Conservation (phyloP, 2,329 filamentous ascomycete genomes). For the Microascus cirrosus region DNA sequence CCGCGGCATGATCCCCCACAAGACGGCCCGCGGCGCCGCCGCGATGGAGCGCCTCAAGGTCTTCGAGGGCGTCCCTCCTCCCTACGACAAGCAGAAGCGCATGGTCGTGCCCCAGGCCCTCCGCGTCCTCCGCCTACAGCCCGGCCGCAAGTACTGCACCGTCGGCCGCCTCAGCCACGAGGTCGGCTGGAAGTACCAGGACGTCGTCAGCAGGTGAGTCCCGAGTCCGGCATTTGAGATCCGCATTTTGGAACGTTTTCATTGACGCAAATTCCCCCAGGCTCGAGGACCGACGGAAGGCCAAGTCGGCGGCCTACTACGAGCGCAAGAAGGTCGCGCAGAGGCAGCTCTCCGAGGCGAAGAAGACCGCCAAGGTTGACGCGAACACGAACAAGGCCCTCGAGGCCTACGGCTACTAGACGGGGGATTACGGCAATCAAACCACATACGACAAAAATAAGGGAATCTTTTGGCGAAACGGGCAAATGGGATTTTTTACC, state of each 20-base stretch:
- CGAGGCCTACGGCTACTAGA: constrained; percentile 83
- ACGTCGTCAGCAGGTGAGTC: constrained; percentile 91
- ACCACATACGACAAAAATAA: not conserved
- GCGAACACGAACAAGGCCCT: constrained; percentile 81
- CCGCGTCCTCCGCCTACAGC: constrained; percentile 91
- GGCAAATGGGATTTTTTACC: not conserved
- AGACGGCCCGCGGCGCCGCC: constrained; percentile 94
- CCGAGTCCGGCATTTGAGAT: not conserved
- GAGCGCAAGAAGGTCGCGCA: constrained; percentile 97
- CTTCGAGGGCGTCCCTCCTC: constrained; percentile 97
- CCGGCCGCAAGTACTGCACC: constrained; percentile 99
- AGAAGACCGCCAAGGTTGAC: constrained; percentile 84
- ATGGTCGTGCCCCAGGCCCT: constrained; percentile 98
- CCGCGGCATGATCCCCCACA: constrained; percentile 99
- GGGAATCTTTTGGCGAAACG: not conserved
- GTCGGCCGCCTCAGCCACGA: constrained; percentile 96
- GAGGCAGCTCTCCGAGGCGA: constrained; percentile 82
- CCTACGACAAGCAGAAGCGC: constrained; percentile 99
- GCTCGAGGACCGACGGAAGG: constrained; percentile 98
- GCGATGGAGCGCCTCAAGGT: constrained; percentile 98
- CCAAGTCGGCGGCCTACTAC: constrained; percentile 98
- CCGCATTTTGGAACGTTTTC: not conserved
- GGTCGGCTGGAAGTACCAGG: constrained; percentile 99
- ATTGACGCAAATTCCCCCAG: constrained; percentile 32
- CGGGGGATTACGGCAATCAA: no score